Percentiles rank a stretch among this genome's conserved stretches.
Evolutionary conservation across 805 yeast genomes (phyloP).

Genomic region (Kodamaea kaohsiungensis): DNA sequence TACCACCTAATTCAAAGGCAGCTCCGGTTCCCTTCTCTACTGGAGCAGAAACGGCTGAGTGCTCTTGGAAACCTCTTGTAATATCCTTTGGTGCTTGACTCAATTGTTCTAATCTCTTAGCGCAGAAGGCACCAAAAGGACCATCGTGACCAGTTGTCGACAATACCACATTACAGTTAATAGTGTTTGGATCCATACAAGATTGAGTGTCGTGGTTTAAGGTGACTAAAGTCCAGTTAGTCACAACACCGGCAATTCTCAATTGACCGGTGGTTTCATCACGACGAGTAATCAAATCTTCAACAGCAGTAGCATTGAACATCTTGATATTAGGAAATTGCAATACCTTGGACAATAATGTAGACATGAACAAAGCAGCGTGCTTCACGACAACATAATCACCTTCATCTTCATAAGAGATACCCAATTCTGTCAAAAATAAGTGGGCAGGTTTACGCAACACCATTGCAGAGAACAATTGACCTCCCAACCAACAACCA

Average conservation of each 20-base stretch:
- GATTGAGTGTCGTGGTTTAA: constrained; percentile 75
- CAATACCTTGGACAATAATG: constrained; percentile 67
- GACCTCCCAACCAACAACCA: constrained; percentile 80
- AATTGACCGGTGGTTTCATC: constrained; percentile 56
- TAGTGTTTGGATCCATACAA: constrained; percentile 82
- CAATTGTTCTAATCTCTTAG: constrained; percentile 54
- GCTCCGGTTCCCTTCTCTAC: constrained; percentile 13
- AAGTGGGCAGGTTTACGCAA: constrained; percentile 77
- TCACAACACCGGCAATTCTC: constrained; percentile 76
- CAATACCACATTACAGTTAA: constrained; percentile 62
- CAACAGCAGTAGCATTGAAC: constrained; percentile 80
- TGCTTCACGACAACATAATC: constrained; percentile 79
- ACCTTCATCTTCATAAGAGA: constrained; percentile 77
- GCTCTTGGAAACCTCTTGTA: constrained; percentile 36
- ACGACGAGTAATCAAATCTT: constrained; percentile 73
- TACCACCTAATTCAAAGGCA: constrained; percentile 52
- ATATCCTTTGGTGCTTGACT: constrained; percentile 41
- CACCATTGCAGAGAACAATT: constrained; percentile 75
- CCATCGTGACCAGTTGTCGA: constrained; percentile 84
- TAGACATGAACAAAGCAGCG: constrained; percentile 75
- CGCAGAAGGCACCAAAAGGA: constrained; percentile 79
- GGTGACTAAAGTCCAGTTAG: constrained; percentile 80
- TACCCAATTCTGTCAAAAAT: constrained; percentile 62
- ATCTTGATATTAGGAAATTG: constrained; percentile 73
- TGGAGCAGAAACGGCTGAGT: constrained; percentile 6